Evolutionary conservation across 768 basidiomycete species (phyloP), one percentile per base, ranked within the genome.

Genomic region (Hericium erinaceus): DNA sequence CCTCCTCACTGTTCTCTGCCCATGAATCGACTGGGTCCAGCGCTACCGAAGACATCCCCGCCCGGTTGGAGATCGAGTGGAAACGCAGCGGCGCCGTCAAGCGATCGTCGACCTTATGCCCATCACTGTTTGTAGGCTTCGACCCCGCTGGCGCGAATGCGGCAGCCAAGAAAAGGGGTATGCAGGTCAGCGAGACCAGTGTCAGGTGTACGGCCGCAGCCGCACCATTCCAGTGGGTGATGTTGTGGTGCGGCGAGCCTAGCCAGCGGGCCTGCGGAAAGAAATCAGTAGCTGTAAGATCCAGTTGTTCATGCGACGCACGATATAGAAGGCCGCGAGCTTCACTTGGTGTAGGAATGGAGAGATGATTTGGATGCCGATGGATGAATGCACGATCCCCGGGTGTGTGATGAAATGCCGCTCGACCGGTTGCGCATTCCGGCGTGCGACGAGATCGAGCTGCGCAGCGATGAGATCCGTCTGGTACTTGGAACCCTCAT

Each of bases 401-500:
- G 92, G 92, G 52, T 89, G 80, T 12, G 80, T 76, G 53, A 81
- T 67, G 58, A 88, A 72, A 66, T 92, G 88, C 48, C 83, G 76
- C 18, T 79, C 68, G 12, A 57, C 58, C 18, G 20, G 57, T 54
- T 50, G 55, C 39, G 48, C 54, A 12, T 66, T 62, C 52, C 67
- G 66, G 7, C 71, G 61, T 18, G 81, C 75, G 4, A 69, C 66
- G 33, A 66, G 72, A 58, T 87, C 82, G 50, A 93, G 74, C 48
- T 75, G 69, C 1, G 80, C 70, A 1, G 77, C 75, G 44, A 92
- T 72, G 50, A 92, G 67, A 64, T 91, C 88, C 24, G 84, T 83
- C 70, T 92, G 85, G 65, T 87, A 91, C 68, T 93, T 93, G 11
- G 81, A 76, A 40, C 72, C 75, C 64, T 88, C 80, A 65, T 92